Evolutionary conservation across 2,329 filamentous ascomycete species (phyloP).

Genomic region (Cephalotrichum gorgonifer): DNA sequence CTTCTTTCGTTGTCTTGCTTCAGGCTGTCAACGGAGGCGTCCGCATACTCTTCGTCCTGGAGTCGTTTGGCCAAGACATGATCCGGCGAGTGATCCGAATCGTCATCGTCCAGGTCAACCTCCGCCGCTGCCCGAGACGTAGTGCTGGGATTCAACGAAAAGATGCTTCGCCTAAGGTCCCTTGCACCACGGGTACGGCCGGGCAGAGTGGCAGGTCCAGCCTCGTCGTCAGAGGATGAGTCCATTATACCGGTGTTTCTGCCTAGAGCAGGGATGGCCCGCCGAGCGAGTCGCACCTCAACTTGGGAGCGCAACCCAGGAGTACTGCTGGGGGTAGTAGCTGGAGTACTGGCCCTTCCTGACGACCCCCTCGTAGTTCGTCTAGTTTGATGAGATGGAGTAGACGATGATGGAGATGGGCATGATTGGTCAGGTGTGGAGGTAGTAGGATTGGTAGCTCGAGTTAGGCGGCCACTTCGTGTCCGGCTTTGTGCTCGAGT

Average conservation of each 20-base stretch:
- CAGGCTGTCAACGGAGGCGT: conserved; percentile 3
- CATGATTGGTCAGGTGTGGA: not conserved
- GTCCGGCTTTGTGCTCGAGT: not conserved
- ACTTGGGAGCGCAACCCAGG: not conserved
- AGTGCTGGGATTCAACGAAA: conserved; percentile 29
- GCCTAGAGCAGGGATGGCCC: not conserved
- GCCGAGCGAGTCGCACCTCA: not conserved
- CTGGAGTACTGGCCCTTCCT: not conserved
- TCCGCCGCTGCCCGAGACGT: not conserved
- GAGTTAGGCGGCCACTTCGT: not conserved
- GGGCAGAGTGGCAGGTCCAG: not conserved
- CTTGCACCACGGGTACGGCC: not conserved
- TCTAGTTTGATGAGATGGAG: not conserved
- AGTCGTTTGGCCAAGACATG: conserved; percentile 21
- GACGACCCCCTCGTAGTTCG: not conserved
- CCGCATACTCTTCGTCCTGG: conserved; percentile 21
- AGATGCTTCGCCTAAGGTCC: conserved; percentile 26
- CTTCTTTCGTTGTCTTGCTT: not conserved
- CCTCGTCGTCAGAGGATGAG: conserved; percentile 1
- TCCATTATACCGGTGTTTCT: not conserved
- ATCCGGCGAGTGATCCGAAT: conserved; percentile 15
- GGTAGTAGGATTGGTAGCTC: not conserved
- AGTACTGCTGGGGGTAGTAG: not conserved
- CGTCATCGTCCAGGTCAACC: conserved; percentile 13
- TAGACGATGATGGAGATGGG: not conserved